Evolutionary conservation across 2,329 filamentous ascomycete species (phyloP).

Genomic region (Aureobasidium namibiae): DNA sequence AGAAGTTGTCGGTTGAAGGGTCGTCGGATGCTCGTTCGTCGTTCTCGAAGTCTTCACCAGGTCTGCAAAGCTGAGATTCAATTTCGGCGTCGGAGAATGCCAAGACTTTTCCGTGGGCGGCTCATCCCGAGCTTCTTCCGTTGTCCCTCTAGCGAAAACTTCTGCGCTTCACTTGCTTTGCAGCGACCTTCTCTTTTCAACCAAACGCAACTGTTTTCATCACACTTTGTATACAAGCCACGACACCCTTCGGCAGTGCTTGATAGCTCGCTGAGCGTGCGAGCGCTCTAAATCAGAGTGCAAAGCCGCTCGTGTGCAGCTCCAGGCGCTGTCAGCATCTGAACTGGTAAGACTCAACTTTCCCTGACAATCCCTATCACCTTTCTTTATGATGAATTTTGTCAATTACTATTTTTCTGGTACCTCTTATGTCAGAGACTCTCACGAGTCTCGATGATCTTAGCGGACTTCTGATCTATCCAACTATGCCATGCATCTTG

Average conservation of each 20-base stretch:
- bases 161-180: neutral
- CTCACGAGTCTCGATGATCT: constrained; percentile 62
- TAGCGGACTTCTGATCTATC: constrained; percentile 69
- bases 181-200: neutral
- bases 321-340: neutral
- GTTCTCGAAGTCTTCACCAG: neutral
- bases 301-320: neutral
- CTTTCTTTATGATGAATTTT: constrained; percentile 59
- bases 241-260: neutral
- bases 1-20: constrained; percentile 10
- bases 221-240: neutral
- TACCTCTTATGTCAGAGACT: constrained; percentile 91
- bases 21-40: constrained; percentile 14
- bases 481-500: neutral
- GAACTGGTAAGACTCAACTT: constrained; percentile 14
- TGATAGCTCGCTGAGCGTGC: neutral
- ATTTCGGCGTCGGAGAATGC: neutral
- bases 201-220: neutral
- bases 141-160: neutral
- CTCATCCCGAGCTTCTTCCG: constrained; percentile 1
- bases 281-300: neutral
- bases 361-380: constrained; percentile 19
- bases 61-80: neutral
- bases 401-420: constrained; percentile 62
- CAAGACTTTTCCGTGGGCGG: constrained; percentile 1